Evolutionary conservation across 768 basidiomycete species (phyloP).

Genomic region (Collybia mongolica): DNA sequence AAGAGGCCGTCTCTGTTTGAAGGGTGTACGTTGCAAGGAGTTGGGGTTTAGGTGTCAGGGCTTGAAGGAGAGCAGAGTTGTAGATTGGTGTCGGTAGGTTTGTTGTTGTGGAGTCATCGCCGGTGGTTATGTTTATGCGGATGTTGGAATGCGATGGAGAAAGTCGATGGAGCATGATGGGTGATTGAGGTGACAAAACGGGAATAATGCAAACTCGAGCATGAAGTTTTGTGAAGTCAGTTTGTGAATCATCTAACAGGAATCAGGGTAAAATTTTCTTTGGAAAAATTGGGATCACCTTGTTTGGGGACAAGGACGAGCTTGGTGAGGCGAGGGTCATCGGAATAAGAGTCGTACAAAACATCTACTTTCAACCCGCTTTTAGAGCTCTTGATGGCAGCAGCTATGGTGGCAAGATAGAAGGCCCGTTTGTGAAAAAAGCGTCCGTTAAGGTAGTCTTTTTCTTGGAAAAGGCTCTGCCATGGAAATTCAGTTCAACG

Average conservation of each 20-base stretch:
- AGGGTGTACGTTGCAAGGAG: constrained; percentile 54
- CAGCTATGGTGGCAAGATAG: constrained; percentile 80
- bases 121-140: constrained; percentile 17
- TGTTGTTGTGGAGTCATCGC: constrained; percentile 17
- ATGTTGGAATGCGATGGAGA: constrained; percentile 74
- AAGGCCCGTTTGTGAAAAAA: constrained; percentile 92
- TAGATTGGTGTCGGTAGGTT: constrained; percentile 71
- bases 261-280: constrained; percentile 19
- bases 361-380: constrained; percentile 54
- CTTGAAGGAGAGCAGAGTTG: constrained; percentile 68
- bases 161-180: constrained; percentile 65
- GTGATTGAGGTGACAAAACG: constrained; percentile 53
- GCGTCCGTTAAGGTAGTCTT: constrained; percentile 86
- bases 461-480: constrained; percentile 87
- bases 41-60: constrained; percentile 45
- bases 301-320: constrained; percentile 58
- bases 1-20: constrained; percentile 58
- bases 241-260: constrained; percentile 43
- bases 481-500: constrained; percentile 11
- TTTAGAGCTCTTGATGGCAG: constrained; percentile 48
- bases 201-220: constrained; percentile 76
- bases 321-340: constrained; percentile 65
- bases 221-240: constrained; percentile 67
- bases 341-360: constrained; percentile 53
- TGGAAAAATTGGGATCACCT: constrained; percentile 36